Evolutionary conservation across 208 protist genomes (phyloP).

Genomic region (Vickermania ingenoplastis): DNA sequence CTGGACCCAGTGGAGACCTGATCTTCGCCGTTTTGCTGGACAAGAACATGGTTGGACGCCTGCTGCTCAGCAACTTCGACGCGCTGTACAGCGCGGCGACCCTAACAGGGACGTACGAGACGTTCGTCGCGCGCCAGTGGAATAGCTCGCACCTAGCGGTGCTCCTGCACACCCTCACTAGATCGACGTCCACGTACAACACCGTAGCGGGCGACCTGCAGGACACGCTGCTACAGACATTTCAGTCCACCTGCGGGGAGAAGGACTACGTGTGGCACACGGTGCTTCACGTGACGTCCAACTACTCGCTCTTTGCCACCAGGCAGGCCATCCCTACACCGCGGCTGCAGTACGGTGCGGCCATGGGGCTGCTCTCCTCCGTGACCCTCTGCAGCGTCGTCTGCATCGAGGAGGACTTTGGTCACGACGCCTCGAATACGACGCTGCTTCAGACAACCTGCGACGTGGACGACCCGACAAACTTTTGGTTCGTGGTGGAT

Average conservation of each 20-base stretch:
- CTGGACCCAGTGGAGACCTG: background rate
- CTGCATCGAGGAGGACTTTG: slow-evolving; percentile 15
- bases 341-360: slow-evolving; percentile 17
- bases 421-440: slow-evolving; percentile 2
- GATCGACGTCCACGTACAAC: slow-evolving; percentile 17
- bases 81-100: slow-evolving; percentile 32
- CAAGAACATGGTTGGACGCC: slow-evolving; percentile 30
- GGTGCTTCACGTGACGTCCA: slow-evolving; percentile 9
- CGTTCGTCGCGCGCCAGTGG: slow-evolving; percentile 25
- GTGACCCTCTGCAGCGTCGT: slow-evolving; percentile 42
- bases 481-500: slow-evolving; percentile 49
- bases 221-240: slow-evolving; percentile 10
- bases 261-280: slow-evolving; percentile 45
- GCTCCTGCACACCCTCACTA: slow-evolving; percentile 34
- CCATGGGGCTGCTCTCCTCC: slow-evolving; percentile 34
- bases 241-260: slow-evolving; percentile 11
- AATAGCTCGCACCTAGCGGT: slow-evolving; percentile 9
- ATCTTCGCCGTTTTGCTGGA: slow-evolving; percentile 13
- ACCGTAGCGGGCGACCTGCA: slow-evolving; percentile 7
- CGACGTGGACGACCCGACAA: slow-evolving; percentile 35
- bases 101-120: slow-evolving; percentile 22
- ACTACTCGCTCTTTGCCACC: slow-evolving; percentile 5
- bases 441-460: slow-evolving; percentile 13
- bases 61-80: slow-evolving; percentile 22
- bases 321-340: slow-evolving; percentile 17